These are phyloP conservation scores for Huntiella decipiens DNA, from an alignment of 2,329 filamentous ascomycete species.

Conservation along the genomic window DNA sequence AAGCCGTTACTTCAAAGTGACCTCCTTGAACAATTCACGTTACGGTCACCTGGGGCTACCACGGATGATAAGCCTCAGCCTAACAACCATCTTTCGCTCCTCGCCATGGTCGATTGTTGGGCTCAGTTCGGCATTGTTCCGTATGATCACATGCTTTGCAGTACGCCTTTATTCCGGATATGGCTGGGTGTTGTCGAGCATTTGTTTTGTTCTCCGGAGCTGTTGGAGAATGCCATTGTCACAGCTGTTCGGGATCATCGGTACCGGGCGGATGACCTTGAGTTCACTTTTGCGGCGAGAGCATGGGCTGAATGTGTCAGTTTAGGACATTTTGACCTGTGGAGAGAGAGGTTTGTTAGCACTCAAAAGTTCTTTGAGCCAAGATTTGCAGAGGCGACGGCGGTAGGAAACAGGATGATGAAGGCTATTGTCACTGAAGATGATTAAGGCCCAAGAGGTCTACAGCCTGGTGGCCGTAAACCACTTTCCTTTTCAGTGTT, in stretches of 20 bases:
- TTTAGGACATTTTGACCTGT: slow-evolving; percentile 82
- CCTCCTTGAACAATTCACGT: slow-evolving; percentile 72
- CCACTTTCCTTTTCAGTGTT: no score
- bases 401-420: slow-evolving; percentile 92
- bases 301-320: slow-evolving; percentile 91
- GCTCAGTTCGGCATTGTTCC: slow-evolving; percentile 81
- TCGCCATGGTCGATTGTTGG: slow-evolving; percentile 99
- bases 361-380: slow-evolving; percentile 87
- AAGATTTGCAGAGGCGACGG: slow-evolving; percentile 69
- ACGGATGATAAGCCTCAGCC: slow-evolving; percentile 38
- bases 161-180: slow-evolving; percentile 86
- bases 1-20: slow-evolving; percentile 61
- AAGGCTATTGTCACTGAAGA: slow-evolving; percentile 64
- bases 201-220: slow-evolving; percentile 62
- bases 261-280: slow-evolving; percentile 86
- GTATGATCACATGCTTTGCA: slow-evolving; percentile 99
- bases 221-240: slow-evolving; percentile 69
- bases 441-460: background rate
- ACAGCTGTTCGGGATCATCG: slow-evolving; percentile 78
- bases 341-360: slow-evolving; percentile 74
- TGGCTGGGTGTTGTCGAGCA: slow-evolving; percentile 97
- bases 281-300: slow-evolving; percentile 91
- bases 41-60: slow-evolving; percentile 35
- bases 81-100: slow-evolving; percentile 83
- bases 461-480: no score